Evolutionary conservation across 1,139 yeast species (phyloP).

Genomic region (Geotrichum fermentans): DNA sequence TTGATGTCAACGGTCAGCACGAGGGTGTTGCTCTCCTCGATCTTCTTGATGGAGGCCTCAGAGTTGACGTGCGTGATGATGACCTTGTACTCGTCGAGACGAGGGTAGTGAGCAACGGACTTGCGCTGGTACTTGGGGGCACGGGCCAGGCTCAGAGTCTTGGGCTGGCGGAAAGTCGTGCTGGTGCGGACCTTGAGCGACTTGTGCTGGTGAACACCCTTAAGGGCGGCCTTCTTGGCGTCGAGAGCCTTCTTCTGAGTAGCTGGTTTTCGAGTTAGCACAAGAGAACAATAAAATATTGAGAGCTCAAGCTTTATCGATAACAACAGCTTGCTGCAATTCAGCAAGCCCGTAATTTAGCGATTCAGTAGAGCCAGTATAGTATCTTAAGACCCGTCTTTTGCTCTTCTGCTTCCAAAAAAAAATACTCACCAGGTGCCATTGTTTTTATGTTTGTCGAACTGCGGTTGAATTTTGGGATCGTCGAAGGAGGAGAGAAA

Average conservation of each 20-base stretch:
- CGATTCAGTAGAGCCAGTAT: too few relatives aligned
- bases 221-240: conserved; percentile 98
- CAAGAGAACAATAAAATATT: too few relatives aligned
- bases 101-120: conserved; percentile 95
- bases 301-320: too few relatives aligned
- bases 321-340: too few relatives aligned
- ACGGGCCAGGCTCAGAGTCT: conserved; percentile 92
- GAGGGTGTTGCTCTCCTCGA: conserved; percentile 98
- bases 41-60: conserved; percentile 99
- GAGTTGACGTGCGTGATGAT: conserved; percentile 94
- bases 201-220: conserved; percentile 93
- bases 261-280: too few relatives aligned
- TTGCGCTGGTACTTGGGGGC: conserved; percentile 92
- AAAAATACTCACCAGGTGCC: too few relatives aligned
- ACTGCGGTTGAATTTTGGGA: too few relatives aligned
- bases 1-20: conserved; percentile 96
- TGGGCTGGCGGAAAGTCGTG: conserved; percentile 96
- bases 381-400: too few relatives aligned
- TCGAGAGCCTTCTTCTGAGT: conserved; percentile 72
- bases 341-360: too few relatives aligned
- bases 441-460: too few relatives aligned
- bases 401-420: not conserved
- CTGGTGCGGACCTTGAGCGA: conserved; percentile 89
- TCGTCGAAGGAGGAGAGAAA: conserved; percentile 2
- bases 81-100: conserved; percentile 94